A percentile compares a stretch with the other conserved stretches of the same genome.
Evolutionary conservation across 1,284 basidiomycete genomes (phyloP).

Genomic region (Spongispora temasekensis): DNA sequence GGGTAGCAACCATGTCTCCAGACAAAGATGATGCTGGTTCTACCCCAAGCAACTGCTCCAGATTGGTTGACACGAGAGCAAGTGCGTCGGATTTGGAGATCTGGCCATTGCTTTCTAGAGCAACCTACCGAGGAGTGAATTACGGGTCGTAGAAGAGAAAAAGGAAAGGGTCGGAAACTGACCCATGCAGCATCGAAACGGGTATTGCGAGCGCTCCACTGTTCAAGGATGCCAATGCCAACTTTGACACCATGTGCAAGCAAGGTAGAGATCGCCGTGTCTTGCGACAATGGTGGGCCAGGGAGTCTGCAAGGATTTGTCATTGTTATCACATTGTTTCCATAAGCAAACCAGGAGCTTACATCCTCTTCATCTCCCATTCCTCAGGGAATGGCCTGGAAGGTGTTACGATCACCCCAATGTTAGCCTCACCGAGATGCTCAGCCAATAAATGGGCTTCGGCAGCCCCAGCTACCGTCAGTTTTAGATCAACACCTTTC

Average conservation of each 20-base stretch:
- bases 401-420: slow-evolving; percentile 75
- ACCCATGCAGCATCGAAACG: slow-evolving; percentile 52
- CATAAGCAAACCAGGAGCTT: slow-evolving; percentile 18
- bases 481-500: slow-evolving; percentile 40
- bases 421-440: slow-evolving; percentile 66
- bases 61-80: slow-evolving; percentile 32
- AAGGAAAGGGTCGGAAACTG: not conserved
- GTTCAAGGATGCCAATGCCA: slow-evolving; percentile 57
- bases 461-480: slow-evolving; percentile 69
- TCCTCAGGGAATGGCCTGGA: slow-evolving; percentile 57
- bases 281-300: slow-evolving; percentile 74
- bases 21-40: slow-evolving; percentile 24
- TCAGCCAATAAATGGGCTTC: slow-evolving; percentile 80
- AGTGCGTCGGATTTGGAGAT: slow-evolving; percentile 36
- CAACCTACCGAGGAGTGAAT: slow-evolving; percentile 18
- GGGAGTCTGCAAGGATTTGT: slow-evolving; percentile 46
- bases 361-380: slow-evolving; percentile 61
- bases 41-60: slow-evolving; percentile 60
- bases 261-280: slow-evolving; percentile 66
- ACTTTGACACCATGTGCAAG: slow-evolving; percentile 72
- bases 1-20: slow-evolving; percentile 53
- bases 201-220: slow-evolving; percentile 62
- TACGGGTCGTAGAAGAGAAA: not conserved
- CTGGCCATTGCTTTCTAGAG: slow-evolving; percentile 20
- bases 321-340: not conserved